Percentiles rank a stretch among this genome's conserved stretches.
These are phyloP conservation scores for Fagopyrum tataricum DNA, from an alignment of 148 eudicot species.

Conservation along the genomic window DNA sequence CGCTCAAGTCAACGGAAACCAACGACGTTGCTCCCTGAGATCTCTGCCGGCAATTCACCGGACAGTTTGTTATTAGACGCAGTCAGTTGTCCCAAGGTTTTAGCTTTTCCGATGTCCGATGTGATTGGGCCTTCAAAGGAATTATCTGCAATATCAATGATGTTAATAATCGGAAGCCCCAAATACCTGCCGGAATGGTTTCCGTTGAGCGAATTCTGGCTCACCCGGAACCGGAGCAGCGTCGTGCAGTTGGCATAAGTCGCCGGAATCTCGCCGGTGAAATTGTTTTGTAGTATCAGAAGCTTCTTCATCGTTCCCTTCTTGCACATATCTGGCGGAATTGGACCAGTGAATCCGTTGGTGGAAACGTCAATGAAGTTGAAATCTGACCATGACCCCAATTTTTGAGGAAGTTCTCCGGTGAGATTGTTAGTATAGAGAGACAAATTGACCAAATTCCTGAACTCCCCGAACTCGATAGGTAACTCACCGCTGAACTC, in stretches of 20 bases:
- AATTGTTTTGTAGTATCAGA: slow-evolving; percentile 28
- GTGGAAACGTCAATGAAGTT: slow-evolving; percentile 74
- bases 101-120: slow-evolving; percentile 45
- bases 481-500: slow-evolving; percentile 45
- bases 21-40: slow-evolving; percentile 39
- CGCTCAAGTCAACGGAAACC: slow-evolving; percentile 37
- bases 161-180: slow-evolving; percentile 47
- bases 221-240: slow-evolving; percentile 59
- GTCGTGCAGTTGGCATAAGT: slow-evolving; percentile 53
- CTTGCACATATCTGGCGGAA: slow-evolving; percentile 62
- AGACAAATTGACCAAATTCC: slow-evolving; percentile 48
- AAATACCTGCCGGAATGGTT: slow-evolving; percentile 40
- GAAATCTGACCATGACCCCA: slow-evolving; percentile 79
- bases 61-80: slow-evolving; percentile 45
- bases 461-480: slow-evolving; percentile 66
- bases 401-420: slow-evolving; percentile 54
- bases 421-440: slow-evolving; percentile 57
- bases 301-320: slow-evolving; percentile 37
- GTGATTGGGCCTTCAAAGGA: slow-evolving; percentile 50
- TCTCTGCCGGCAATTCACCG: slow-evolving; percentile 50
- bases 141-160: slow-evolving; percentile 57
- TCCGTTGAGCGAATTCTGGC: slow-evolving; percentile 59
- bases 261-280: slow-evolving; percentile 41
- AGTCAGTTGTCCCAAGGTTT: slow-evolving; percentile 29
- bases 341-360: slow-evolving; percentile 62